A percentile compares a stretch with the other conserved stretches of the same genome.
Evolutionary conservation across 129 eudicot genomes (phyloP).

Genomic region (Sambucus nigra): DNA sequence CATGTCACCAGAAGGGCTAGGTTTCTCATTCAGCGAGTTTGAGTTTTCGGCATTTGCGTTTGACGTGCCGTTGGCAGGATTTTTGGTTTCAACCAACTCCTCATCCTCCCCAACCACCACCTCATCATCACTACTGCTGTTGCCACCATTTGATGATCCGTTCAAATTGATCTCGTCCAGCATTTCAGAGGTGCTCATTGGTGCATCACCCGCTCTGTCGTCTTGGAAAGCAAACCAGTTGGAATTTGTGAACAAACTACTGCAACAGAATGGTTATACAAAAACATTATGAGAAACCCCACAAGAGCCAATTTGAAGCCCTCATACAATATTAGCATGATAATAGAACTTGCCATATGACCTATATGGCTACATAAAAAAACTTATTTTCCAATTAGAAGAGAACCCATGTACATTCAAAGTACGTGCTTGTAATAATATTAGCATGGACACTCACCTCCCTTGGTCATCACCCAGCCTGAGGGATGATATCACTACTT

Average conservation of each 20-base stretch:
- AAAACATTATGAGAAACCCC: background rate
- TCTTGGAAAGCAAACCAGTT: slow-evolving; percentile 93
- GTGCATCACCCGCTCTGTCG: slow-evolving; percentile 26
- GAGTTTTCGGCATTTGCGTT: slow-evolving; percentile 11
- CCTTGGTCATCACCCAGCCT: slow-evolving; percentile 89
- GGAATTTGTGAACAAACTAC: slow-evolving; percentile 88
- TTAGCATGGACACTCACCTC: no score
- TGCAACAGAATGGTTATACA: slow-evolving; percentile 12
- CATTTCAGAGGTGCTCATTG: slow-evolving; percentile 36
- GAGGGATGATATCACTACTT: slow-evolving; percentile 81
- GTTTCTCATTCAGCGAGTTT: slow-evolving; percentile 6
- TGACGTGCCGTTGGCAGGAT: slow-evolving; percentile 26
- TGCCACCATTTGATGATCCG: slow-evolving; percentile 46
- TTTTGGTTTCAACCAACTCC: slow-evolving; percentile 35
- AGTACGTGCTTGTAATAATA: no score
- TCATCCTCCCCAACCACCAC: slow-evolving; percentile 83
- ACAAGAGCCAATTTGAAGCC: background rate
- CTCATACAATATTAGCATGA: no score
- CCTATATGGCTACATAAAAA: no score
- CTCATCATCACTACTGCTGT: slow-evolving; percentile 72
- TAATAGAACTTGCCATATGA: background rate
- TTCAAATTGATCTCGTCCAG: slow-evolving; percentile 53
- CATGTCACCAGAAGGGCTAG: slow-evolving; percentile 20
- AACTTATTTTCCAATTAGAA: no score
- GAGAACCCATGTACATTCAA: no score